These are phyloP conservation scores for Marvania coccoides DNA, from an alignment of 139 green algal species.

Conservation along the genomic window DNA sequence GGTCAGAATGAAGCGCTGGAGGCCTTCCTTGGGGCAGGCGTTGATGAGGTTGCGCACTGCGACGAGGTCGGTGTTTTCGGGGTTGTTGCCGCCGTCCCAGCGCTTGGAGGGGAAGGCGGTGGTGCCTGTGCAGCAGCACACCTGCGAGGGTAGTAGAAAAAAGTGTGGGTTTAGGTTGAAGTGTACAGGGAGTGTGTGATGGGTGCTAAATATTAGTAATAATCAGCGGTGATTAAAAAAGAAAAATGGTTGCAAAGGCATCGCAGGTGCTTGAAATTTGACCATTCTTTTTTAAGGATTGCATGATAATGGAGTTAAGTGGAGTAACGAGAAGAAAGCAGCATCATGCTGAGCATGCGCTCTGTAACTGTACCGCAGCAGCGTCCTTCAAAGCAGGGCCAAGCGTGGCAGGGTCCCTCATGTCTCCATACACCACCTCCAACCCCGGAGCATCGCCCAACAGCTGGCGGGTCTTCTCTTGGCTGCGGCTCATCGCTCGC, in stretches of 20 bases:
- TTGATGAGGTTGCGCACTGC: conserved; percentile 69
- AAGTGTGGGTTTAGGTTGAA: too few species aligned
- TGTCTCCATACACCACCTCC: conserved; percentile 23
- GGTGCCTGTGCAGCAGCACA: conserved; percentile 72
- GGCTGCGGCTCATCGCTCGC: conserved; percentile 42
- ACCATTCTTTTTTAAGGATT: too few species aligned
- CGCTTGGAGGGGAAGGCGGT: conserved; percentile 80
- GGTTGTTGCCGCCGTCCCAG: conserved; percentile 73
- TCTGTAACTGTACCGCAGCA: neutral
- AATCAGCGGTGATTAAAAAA: too few species aligned
- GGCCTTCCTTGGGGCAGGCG: conserved; percentile 2
- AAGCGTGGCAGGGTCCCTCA: conserved; percentile 22
- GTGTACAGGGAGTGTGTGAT: too few species aligned
- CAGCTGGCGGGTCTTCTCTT: conserved; percentile 42
- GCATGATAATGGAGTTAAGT: too few species aligned
- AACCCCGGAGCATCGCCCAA: conserved; percentile 34
- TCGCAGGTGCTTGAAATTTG: too few species aligned
- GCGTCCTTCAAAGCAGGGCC: conserved; percentile 18
- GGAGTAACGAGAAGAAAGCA: too few species aligned
- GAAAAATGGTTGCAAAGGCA: too few species aligned
- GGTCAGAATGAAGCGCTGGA: conserved; percentile 80
- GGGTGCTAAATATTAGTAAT: too few species aligned
- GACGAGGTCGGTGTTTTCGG: conserved; percentile 67
- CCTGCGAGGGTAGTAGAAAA: too few species aligned
- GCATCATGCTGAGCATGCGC: too few species aligned